Conservation (phyloP, 768 basidiomycete species). For the Xerocomellus intermedius region DNA sequence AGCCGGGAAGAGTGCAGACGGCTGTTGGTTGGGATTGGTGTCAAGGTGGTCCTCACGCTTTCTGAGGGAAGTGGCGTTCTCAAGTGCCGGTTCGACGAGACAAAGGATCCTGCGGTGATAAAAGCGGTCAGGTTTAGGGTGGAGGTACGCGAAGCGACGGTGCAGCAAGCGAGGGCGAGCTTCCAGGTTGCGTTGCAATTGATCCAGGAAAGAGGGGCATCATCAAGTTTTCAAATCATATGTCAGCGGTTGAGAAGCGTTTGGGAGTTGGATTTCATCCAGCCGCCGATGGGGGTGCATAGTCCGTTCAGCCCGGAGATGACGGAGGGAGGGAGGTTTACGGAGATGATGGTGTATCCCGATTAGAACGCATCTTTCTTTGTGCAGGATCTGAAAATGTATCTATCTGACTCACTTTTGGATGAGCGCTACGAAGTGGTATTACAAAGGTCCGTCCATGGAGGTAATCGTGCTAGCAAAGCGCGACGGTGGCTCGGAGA, state of each 20-base stretch:
- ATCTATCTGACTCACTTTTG: conserved; percentile 6
- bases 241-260: conserved; percentile 61
- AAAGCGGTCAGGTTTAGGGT: conserved; percentile 84
- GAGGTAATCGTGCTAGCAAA: conserved; percentile 39
- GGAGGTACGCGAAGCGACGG: conserved; percentile 53
- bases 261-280: conserved; percentile 63
- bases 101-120: conserved; percentile 51
- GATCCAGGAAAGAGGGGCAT: conserved; percentile 84
- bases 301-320: conserved; percentile 31
- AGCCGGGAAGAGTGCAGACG: conserved; percentile 74
- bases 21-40: conserved; percentile 69
- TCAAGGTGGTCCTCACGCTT: conserved; percentile 64
- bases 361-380: conserved; percentile 19
- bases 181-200: conserved; percentile 62
- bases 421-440: conserved; percentile 1
- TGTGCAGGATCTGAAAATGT: conserved; percentile 14
- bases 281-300: conserved; percentile 11
- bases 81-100: conserved; percentile 75
- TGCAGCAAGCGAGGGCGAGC: conserved; percentile 43
- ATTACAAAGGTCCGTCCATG: conserved; percentile 35
- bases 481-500: conserved; percentile 30
- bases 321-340: conserved; percentile 26
- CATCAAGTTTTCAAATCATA: conserved; percentile 75
- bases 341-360: conserved; percentile 35
- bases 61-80: conserved; percentile 63